phyloP scores from a whole-genome alignment of 495 filamentous ascomycete genomes.

The Lindgomyces ingoldianus region DNA sequence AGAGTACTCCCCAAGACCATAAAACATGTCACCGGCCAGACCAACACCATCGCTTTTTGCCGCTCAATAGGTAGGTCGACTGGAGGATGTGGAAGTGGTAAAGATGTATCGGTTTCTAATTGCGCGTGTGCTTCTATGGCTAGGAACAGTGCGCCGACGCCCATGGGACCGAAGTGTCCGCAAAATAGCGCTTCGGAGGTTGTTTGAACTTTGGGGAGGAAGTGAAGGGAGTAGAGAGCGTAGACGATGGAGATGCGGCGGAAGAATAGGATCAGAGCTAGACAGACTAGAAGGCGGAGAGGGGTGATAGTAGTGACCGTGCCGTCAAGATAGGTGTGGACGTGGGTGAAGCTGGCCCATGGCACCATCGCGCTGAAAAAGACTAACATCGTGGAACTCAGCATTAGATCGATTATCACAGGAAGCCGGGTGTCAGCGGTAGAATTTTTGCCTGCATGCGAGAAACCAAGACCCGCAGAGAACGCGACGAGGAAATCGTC shows the following conservation, averaged over 20 bases:
- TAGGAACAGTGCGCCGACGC: slow-evolving; percentile 54
- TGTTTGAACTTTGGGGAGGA: slow-evolving; percentile 50
- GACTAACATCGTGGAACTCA: slow-evolving; percentile 54
- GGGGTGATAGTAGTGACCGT: too few relatives aligned
- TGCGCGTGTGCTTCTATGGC: slow-evolving; percentile 54
- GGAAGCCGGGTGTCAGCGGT: slow-evolving; percentile 48
- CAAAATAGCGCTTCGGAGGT: slow-evolving; percentile 53
- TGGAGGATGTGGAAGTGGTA: slow-evolving; percentile 46
- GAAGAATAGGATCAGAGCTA: slow-evolving; percentile 50
- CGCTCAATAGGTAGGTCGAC: slow-evolving; percentile 30
- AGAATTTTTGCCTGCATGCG: slow-evolving; percentile 48
- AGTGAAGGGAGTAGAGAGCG: slow-evolving; percentile 40
- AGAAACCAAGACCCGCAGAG: slow-evolving; percentile 54
- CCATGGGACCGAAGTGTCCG: slow-evolving; percentile 58
- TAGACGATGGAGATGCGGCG: slow-evolving; percentile 53
- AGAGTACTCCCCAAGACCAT: slow-evolving; percentile 52
- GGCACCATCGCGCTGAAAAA: slow-evolving; percentile 55
- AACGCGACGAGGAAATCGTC: slow-evolving; percentile 58
- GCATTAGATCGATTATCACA: slow-evolving; percentile 51
- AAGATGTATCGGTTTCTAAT: slow-evolving; percentile 47
- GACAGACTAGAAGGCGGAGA: slow-evolving; percentile 45
- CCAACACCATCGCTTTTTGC: slow-evolving; percentile 44
- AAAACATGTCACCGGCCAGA: slow-evolving; percentile 55
- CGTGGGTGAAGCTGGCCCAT: slow-evolving; percentile 45
- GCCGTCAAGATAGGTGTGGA: slow-evolving; percentile 30